Percentiles rank a stretch among this genome's conserved stretches.
Evolutionary conservation across 257 asterid species (phyloP).

Genomic region (Scutellaria minor): DNA sequence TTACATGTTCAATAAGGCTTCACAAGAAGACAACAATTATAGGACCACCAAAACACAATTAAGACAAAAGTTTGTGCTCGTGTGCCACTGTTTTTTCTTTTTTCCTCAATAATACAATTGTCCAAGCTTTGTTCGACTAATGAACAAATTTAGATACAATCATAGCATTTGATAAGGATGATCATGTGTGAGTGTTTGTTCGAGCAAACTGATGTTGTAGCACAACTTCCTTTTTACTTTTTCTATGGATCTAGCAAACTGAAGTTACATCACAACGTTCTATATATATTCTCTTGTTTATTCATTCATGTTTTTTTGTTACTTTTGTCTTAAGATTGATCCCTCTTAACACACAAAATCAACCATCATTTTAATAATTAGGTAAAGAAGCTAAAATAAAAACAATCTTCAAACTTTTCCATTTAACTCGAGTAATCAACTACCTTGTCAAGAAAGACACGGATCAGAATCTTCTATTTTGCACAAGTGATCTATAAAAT

Average conservation of each 20-base stretch:
- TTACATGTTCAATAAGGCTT: constrained; percentile 28
- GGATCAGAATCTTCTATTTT: no score
- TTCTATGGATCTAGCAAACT: constrained; percentile 32
- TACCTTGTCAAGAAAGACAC: no score
- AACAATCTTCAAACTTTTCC: not conserved
- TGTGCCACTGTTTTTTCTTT: not conserved
- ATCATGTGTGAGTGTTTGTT: not conserved
- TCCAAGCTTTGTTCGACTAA: not conserved
- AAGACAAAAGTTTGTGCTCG: constrained; percentile 16
- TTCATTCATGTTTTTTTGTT: not conserved
- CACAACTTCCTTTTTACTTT: constrained; percentile 10
- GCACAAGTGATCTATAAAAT: no score
- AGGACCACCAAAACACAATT: constrained; percentile 44
- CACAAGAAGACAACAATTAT: constrained; percentile 21
- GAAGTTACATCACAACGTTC: constrained; percentile 42
- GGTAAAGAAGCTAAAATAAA: not conserved
- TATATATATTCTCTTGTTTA: constrained; percentile 2
- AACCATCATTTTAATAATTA: constrained; percentile 7
- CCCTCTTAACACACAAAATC: not conserved
- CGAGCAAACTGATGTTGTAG: constrained; percentile 32
- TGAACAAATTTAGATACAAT: not conserved
- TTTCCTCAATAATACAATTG: not conserved
- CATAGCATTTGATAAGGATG: not conserved
- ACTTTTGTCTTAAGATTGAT: constrained; percentile 31
- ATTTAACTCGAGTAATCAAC: no score